These are phyloP conservation scores for Ganoderma meredithae DNA, from an alignment of 1,284 basidiomycete species.

Conservation along the genomic window DNA sequence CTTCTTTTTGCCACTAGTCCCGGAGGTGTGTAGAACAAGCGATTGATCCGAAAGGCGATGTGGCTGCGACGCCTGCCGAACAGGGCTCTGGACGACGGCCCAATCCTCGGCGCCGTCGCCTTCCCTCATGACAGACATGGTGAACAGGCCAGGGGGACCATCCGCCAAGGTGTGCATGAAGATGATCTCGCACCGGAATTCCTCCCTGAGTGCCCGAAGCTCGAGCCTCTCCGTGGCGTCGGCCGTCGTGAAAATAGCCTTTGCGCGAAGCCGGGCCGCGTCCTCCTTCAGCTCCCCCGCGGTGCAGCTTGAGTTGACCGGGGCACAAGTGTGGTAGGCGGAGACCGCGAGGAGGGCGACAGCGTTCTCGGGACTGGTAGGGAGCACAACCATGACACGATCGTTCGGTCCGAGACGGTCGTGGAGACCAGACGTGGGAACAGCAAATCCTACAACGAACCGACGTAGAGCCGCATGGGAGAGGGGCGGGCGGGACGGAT, in stretches of 20 bases:
- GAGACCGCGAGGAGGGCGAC: constrained; percentile 32
- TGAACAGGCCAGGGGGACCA: constrained; percentile 50
- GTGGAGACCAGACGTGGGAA: constrained; percentile 31
- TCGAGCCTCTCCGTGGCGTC: constrained; percentile 30
- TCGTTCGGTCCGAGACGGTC: constrained; percentile 26
- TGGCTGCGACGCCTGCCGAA: constrained; percentile 37
- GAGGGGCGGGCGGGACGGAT: constrained; percentile 24
- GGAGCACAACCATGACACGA: constrained; percentile 32
- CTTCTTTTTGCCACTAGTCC: constrained; percentile 69
- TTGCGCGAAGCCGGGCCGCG: constrained; percentile 28
- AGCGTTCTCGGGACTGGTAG: constrained; percentile 32
- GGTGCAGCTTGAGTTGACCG: constrained; percentile 32
- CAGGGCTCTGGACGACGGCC: constrained; percentile 24
- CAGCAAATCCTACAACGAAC: constrained; percentile 27
- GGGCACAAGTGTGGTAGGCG: constrained; percentile 31
- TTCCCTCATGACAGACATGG: constrained; percentile 45
- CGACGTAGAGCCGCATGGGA: constrained; percentile 27
- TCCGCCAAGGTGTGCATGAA: constrained; percentile 42
- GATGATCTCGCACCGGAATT: constrained; percentile 39
- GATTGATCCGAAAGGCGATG: constrained; percentile 56
- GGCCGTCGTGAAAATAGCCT: constrained; percentile 31
- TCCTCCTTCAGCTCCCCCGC: constrained; percentile 31
- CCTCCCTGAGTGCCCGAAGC: constrained; percentile 22
- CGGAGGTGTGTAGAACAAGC: constrained; percentile 67
- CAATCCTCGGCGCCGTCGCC: constrained; percentile 26